Base-by-base conservation (phyloP, 768 basidiomycete species). In the Termitomyces sp. region DNA sequence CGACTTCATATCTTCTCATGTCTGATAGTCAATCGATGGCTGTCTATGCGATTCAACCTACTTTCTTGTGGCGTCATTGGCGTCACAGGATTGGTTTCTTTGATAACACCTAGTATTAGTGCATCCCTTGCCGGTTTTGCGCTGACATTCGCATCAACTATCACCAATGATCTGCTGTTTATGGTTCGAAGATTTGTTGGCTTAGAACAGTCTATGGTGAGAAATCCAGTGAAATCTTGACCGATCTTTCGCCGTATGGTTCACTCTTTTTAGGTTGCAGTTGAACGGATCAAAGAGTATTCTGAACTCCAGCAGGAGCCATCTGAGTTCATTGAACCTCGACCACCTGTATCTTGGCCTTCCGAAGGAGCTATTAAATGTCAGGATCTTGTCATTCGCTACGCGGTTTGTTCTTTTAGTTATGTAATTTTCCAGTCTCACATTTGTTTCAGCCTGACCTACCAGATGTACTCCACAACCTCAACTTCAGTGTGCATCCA, bases 221-320 rank as follows among this genome's bases (percentile, higher is more conserved):
- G 8, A 20, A 15, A 25, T 17, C 5, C 6, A 6, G 34, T 34
- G 34, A 34, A 8, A 34, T 40, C 25, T 20, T 15, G 12, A 4
- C 34, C 45, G 45, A 60, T 36, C 36, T 20, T 36, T 25, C 9
- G 10, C 2, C 7, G 11, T 12, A 20, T 2, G 4, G 6, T 15
- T 54, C 12, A 60, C 58, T 31, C 31, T 47, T 56, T 10, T 60
- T 15, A 91, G 89, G 89, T 93, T 65, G 88, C 91, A 37, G 76
- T 94, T 40, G 94, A 96, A 72, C 88, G 95, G 56, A 85, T 96
- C 71, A 94, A 94, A 70, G 95, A 96, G 75, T 96, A 90, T 71
- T 89, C 93, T 4, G 91, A 94, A 65, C 74, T 95, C 34, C 71
- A 77, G 46, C 82, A 82, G 32, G 95, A 98, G 76, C 82, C 88